Evolutionary conservation across 345 rosid species (phyloP).

Genomic region (Lepidium aucheri): DNA sequence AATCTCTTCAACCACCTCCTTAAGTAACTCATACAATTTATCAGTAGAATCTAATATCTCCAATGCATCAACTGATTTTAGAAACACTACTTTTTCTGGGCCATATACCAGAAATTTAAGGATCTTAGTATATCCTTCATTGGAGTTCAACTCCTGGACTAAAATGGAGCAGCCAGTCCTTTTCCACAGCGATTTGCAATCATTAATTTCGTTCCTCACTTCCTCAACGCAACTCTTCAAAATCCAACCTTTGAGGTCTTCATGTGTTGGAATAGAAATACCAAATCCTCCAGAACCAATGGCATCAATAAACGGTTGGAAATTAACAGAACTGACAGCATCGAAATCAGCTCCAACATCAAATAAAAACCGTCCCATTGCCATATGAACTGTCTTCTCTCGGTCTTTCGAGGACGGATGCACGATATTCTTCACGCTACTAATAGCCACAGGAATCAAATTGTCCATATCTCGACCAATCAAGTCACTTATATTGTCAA

Average conservation of each 20-base stretch:
- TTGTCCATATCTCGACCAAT: constrained; percentile 29
- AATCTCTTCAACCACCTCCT: constrained; percentile 70
- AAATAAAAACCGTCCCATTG: constrained; percentile 56
- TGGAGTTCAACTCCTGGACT: constrained; percentile 55
- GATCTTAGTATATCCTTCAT: constrained; percentile 31
- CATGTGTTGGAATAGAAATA: constrained; percentile 40
- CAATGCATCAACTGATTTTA: constrained; percentile 62
- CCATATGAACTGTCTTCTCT: constrained; percentile 39
- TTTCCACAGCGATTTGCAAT: constrained; percentile 40
- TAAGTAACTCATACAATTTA: constrained; percentile 47
- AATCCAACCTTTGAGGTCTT: constrained; percentile 67
- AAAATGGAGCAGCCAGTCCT: constrained; percentile 71
- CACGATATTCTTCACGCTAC: constrained; percentile 26
- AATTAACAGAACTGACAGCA: constrained; percentile 57
- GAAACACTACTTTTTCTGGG: constrained; percentile 60
- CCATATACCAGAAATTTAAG: constrained; percentile 55
- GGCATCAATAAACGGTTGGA: constrained; percentile 60
- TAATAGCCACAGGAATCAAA: constrained; percentile 31
- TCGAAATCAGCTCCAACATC: constrained; percentile 75
- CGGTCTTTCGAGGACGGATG: constrained; percentile 26
- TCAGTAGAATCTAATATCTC: constrained; percentile 43
- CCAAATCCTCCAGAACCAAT: constrained; percentile 48
- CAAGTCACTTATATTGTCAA: constrained; percentile 4
- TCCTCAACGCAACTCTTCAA: constrained; percentile 69
- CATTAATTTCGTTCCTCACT: constrained; percentile 44